Percentiles rank a stretch among this genome's conserved stretches.
Conservation (phyloP, 768 basidiomycete genomes). For the Tulasnella sp. region DNA sequence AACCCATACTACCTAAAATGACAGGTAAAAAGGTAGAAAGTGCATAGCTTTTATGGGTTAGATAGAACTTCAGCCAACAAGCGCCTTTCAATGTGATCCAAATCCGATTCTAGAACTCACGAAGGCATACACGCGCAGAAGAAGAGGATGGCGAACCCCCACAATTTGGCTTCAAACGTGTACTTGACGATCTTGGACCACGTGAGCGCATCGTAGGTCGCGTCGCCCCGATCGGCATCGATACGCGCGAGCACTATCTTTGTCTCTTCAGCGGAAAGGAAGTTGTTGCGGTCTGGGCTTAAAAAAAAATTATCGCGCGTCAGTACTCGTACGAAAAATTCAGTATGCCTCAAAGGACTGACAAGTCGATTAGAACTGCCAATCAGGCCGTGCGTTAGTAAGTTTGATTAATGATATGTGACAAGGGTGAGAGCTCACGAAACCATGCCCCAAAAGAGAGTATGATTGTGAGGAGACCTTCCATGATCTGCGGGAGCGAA, state of each 20-base stretch:
- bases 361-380: too few relatives aligned
- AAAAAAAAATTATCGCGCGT: too few relatives aligned
- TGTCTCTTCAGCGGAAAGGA: slow-evolving; percentile 11
- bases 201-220: slow-evolving; percentile 1
- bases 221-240: slow-evolving; percentile 3
- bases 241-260: not conserved
- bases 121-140: not conserved
- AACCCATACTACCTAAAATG: too few relatives aligned
- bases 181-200: not conserved
- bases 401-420: too few relatives aligned
- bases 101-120: too few relatives aligned
- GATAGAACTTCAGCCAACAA: too few relatives aligned
- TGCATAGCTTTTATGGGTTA: too few relatives aligned
- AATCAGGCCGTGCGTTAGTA: not conserved
- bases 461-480: not conserved
- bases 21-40: too few relatives aligned
- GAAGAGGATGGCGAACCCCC: not conserved
- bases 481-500: too few relatives aligned
- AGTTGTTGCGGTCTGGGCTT: slow-evolving; percentile 9
- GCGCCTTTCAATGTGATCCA: too few relatives aligned
- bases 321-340: too few relatives aligned
- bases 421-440: not conserved
- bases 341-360: too few relatives aligned
- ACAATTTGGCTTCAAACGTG: not conserved
- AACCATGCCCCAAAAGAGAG: not conserved